Evolutionary conservation across 2,329 filamentous ascomycete species (phyloP).

Genomic region (Sclerotinia glacialis): DNA sequence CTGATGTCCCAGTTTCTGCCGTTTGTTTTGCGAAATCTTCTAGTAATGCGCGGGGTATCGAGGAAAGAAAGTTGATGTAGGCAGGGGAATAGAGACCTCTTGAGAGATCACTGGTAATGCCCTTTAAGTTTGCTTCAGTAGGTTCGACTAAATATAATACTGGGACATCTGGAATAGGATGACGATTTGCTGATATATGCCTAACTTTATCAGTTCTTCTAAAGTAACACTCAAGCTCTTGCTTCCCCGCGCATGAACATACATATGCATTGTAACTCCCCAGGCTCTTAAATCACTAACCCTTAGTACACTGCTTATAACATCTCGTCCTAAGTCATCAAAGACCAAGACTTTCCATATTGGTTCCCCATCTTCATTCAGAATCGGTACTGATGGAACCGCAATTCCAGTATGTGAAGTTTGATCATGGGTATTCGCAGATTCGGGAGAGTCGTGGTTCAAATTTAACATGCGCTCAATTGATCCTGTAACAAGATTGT

Average conservation of each 20-base stretch:
- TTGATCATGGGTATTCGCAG: conserved; percentile 57
- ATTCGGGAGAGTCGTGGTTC: conserved; percentile 65
- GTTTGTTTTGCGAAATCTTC: conserved; percentile 94
- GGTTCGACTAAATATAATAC: conserved; percentile 97
- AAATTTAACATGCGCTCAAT: conserved; percentile 95
- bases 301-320: conserved; percentile 92
- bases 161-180: conserved; percentile 92
- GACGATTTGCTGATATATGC: conserved; percentile 76
- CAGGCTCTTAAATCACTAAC: conserved; percentile 90
- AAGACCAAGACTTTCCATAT: conserved; percentile 99
- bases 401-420: conserved; percentile 60
- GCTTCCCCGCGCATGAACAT: conserved; percentile 38
- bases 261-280: conserved; percentile 98
- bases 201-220: conserved; percentile 45
- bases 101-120: conserved; percentile 81
- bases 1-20: conserved; percentile 77
- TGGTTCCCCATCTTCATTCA: conserved; percentile 83
- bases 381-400: conserved; percentile 70
- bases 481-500: conserved; percentile 58
- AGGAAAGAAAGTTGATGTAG: conserved; percentile 96
- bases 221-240: conserved; percentile 14
- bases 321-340: conserved; percentile 84
- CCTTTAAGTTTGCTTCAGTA: conserved; percentile 72
- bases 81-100: conserved; percentile 88
- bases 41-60: conserved; percentile 81